Evolutionary conservation across 2,329 filamentous ascomycete species (phyloP), one percentile per base, ranked within the genome.

Genomic region (Exophiala dermatitidis): DNA sequence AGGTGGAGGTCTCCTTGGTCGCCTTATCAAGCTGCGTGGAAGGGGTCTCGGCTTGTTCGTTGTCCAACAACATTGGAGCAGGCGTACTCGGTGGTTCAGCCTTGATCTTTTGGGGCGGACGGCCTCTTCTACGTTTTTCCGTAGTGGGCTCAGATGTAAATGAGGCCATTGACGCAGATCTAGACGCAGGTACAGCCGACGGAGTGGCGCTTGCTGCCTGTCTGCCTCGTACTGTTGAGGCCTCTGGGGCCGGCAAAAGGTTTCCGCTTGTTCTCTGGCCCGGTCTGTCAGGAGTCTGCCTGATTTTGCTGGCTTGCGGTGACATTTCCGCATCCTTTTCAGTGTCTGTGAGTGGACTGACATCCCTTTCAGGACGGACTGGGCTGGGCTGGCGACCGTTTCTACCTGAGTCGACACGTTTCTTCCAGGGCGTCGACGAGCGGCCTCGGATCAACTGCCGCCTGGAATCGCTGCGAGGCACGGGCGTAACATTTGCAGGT

Each of bases 71-170:
- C 5, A 67, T 58, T 6, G 64, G 64, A 29, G 64, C 64, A 26
- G 69, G 69, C 8, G 69, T 71, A 47, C 62, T 66, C 3, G 68
- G 69, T 31, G 60, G 54, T 53, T 64, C 62, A 7, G 56, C 48
- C 51, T 64, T 64, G 47, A 63, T 59, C 46, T 58, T 60, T 9
- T 52, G 43, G 31, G 54, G 26, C 31, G 50, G 44, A 8, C 61
- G 48, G n/a, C 52, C 57, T 48, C 46, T 46, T 46, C 44, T 53
- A 30, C 54, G 56, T 28, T 47, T 54, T 8, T 56, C 56, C 12
- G 54, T 57, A 12, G 55, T 57, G 2, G 53, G 53, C 31, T 64
- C 62, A 6, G 62, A 64, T 10, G 49, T 52, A n/a, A 56, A 50
- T 2, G 59, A 62, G 3, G 57, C 56, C 29, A 61, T 49, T 4